These are phyloP conservation scores for Lasiodiplodia gonubiensis DNA, from an alignment of 2,329 filamentous ascomycete genomes.

Conservation along the genomic window DNA sequence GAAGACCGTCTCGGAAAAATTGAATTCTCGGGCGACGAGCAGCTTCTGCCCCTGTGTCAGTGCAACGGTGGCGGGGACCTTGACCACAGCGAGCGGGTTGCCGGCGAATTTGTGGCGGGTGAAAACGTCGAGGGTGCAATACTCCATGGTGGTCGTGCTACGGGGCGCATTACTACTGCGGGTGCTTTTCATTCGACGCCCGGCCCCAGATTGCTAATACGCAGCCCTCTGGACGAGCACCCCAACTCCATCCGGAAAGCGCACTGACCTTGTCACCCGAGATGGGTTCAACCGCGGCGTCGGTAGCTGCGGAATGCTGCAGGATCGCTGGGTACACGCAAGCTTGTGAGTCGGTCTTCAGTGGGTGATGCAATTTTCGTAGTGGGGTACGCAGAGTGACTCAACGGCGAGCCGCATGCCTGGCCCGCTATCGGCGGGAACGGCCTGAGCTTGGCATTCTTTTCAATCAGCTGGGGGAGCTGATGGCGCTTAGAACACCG, in stretches of 20 bases:
- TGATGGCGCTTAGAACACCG: constrained; percentile 5
- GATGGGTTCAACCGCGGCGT: neutral
- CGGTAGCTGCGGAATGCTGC: constrained; percentile 4
- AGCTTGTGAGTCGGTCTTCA: neutral
- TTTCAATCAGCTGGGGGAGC: neutral
- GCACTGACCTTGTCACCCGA: constrained; percentile 16
- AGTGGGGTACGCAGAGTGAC: constrained; percentile 20
- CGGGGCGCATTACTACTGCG: neutral
- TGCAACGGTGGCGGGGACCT: constrained; percentile 45
- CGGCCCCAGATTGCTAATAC: constrained; percentile 10
- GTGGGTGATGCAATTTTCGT: constrained; percentile 16
- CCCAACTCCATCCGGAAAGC: constrained; percentile 20
- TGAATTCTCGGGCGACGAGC: constrained; percentile 62
- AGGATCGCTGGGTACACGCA: constrained; percentile 9
- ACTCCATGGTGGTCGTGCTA: constrained; percentile 35
- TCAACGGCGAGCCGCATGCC: constrained; percentile 19
- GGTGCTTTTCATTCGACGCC: neutral
- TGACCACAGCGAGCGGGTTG: constrained; percentile 64
- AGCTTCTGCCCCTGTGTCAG: constrained; percentile 59
- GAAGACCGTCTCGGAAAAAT: constrained; percentile 64
- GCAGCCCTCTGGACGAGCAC: constrained; percentile 6
- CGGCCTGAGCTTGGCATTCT: neutral
- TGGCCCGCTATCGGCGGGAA: constrained; percentile 4
- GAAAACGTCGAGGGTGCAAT: constrained; percentile 55
- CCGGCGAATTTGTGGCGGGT: constrained; percentile 55